A percentile compares a stretch with the other conserved stretches of the same genome.
phyloP scores from a whole-genome alignment of 75 land plant genomes.

The Azolla pinnata region DNA sequence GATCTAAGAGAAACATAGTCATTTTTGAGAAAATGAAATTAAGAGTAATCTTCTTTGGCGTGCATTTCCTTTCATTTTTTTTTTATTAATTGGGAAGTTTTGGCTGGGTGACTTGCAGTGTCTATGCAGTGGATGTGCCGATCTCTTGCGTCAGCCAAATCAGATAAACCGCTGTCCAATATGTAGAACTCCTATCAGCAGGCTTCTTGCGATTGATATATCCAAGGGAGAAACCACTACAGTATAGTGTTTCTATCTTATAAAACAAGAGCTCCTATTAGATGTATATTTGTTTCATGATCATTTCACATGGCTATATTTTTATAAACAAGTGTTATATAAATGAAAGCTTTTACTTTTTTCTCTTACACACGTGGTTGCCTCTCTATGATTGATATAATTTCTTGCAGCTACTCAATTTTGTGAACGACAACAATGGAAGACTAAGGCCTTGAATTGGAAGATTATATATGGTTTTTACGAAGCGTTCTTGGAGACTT shows the following conservation, averaged over 20 bases:
- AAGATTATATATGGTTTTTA: no score
- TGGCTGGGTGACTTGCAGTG: conserved; percentile 59
- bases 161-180: conserved; percentile 76
- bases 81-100: neutral
- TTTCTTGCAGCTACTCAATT: no score
- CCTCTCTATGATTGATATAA: no score
- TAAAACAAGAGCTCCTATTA: no score
- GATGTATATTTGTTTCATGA: no score
- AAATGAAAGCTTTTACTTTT: no score
- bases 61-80: neutral
- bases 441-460: no score
- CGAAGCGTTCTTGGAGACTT: no score
- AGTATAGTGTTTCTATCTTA: neutral
- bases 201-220: conserved; percentile 68
- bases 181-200: conserved; percentile 58
- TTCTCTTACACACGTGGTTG: no score
- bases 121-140: conserved; percentile 80
- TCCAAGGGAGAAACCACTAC: conserved; percentile 24
- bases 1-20: neutral
- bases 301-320: no score
- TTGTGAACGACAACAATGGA: no score
- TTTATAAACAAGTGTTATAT: no score
- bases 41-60: neutral
- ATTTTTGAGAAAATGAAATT: neutral
- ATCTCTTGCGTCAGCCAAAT: conserved; percentile 57